These are phyloP conservation scores for Aureobasidium sp. DNA, from an alignment of 2,329 filamentous ascomycete genomes.

Conservation along the genomic window DNA sequence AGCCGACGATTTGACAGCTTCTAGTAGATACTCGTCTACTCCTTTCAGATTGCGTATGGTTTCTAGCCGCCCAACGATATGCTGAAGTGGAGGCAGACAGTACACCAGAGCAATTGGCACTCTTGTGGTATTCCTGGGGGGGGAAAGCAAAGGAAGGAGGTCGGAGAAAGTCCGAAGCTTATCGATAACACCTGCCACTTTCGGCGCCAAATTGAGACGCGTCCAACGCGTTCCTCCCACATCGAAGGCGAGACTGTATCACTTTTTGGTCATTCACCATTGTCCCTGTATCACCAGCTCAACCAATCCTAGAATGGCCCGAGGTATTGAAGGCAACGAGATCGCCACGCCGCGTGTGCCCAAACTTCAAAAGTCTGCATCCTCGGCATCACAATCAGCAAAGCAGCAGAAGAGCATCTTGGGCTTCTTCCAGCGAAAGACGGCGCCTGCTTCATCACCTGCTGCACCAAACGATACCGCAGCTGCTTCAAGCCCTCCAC, in stretches of 20 bases:
- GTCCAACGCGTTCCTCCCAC: background rate
- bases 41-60: no score
- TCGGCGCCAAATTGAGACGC: background rate
- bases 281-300: background rate
- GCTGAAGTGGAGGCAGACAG: no score
- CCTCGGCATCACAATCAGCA: conserved; percentile 35
- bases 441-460: conserved; percentile 33
- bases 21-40: no score
- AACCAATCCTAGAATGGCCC: conserved; percentile 27
- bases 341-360: conserved; percentile 36
- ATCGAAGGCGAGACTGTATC: background rate
- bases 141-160: background rate
- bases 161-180: background rate
- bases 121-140: background rate
- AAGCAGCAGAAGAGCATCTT: conserved; percentile 60
- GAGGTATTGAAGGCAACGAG: conserved; percentile 39
- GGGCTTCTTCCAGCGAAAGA: conserved; percentile 64
- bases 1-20: no score
- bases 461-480: conserved; percentile 65
- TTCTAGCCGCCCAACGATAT: no score
- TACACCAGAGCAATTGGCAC: background rate
- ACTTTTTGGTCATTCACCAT: background rate
- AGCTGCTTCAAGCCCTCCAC: conserved; percentile 63
- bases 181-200: conserved; percentile 10
- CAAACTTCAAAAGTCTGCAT: conserved; percentile 37